These are phyloP conservation scores for Paxillus rubicundulus DNA, from an alignment of 768 basidiomycete species.

Conservation along the genomic window DNA sequence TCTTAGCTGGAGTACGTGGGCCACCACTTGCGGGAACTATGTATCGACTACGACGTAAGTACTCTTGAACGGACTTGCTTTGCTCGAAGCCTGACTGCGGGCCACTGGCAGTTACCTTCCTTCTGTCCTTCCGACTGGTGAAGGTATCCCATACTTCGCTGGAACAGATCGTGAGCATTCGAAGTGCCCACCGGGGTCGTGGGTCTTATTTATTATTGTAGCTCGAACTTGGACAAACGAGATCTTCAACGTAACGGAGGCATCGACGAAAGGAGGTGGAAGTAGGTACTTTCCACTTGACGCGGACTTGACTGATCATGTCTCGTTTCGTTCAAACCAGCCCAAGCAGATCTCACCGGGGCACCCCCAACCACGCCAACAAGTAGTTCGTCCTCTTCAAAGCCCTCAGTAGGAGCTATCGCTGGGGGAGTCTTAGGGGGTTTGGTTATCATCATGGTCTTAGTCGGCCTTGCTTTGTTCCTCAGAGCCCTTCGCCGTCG, in stretches of 20 bases:
- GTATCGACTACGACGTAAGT: slow-evolving; percentile 19
- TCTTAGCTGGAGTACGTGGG: slow-evolving; percentile 24
- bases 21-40: slow-evolving; percentile 10
- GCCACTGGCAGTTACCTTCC: slow-evolving; percentile 23
- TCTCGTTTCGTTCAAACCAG: slow-evolving; percentile 8
- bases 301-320: neutral
- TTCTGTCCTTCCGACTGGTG: slow-evolving; percentile 1
- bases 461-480: slow-evolving; percentile 11
- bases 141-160: slow-evolving; percentile 24
- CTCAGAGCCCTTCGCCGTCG: slow-evolving; percentile 12
- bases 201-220: slow-evolving; percentile 9
- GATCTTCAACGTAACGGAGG: slow-evolving; percentile 15
- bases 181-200: neutral
- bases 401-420: slow-evolving; percentile 12
- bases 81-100: neutral
- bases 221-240: slow-evolving; percentile 17
- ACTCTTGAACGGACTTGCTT: neutral
- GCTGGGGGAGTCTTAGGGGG: slow-evolving; percentile 24
- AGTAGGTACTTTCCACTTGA: slow-evolving; percentile 6
- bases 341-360: slow-evolving; percentile 14
- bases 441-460: slow-evolving; percentile 11
- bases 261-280: neutral
- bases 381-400: slow-evolving; percentile 8
- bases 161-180: slow-evolving; percentile 20
- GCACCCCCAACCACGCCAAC: slow-evolving; percentile 4